A percentile compares a stretch with the other conserved stretches of the same genome.
These are phyloP conservation scores for Pseudogymnoascus sp. DNA, from an alignment of 2,329 filamentous ascomycete genomes.

Conservation along the genomic window DNA sequence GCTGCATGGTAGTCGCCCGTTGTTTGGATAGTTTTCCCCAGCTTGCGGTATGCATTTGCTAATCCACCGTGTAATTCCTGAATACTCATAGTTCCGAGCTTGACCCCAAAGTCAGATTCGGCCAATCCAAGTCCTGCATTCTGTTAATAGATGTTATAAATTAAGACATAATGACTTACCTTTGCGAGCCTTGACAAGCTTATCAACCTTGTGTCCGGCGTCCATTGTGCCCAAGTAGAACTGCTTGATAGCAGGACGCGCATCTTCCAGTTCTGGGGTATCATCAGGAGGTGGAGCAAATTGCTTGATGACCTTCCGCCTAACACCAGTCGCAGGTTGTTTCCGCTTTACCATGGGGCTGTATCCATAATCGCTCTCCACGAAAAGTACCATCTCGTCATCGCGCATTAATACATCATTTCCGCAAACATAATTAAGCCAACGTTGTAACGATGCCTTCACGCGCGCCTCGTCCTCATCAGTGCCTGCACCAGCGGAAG, in stretches of 20 bases:
- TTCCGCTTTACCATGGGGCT: constrained; percentile 92
- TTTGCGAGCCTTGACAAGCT: constrained; percentile 83
- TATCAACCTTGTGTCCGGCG: constrained; percentile 92
- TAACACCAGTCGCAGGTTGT: constrained; percentile 91
- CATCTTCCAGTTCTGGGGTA: constrained; percentile 86
- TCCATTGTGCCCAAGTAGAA: constrained; percentile 97
- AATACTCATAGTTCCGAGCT: constrained; percentile 75
- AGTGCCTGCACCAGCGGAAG: constrained; percentile 87
- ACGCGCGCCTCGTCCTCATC: constrained; percentile 90
- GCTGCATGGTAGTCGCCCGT: constrained; percentile 94
- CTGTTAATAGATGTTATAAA: constrained; percentile 27
- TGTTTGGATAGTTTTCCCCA: constrained; percentile 87
- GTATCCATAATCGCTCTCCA: constrained; percentile 98
- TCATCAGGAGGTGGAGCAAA: constrained; percentile 97
- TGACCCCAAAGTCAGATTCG: constrained; percentile 89
- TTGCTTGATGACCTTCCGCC: constrained; percentile 93
- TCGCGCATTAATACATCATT: constrained; percentile 92
- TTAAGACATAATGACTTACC: constrained; percentile 46
- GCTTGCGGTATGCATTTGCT: constrained; percentile 84
- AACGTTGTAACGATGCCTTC: constrained; percentile 83
- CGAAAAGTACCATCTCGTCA: constrained; percentile 94
- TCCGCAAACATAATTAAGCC: constrained; percentile 87
- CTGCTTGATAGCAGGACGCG: constrained; percentile 83
- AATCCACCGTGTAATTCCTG: constrained; percentile 88
- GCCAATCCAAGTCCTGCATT: constrained; percentile 75